These are phyloP conservation scores for Phytophthora hibernalis DNA, from an alignment of 352 stramenopile species.

Conservation along the genomic window DNA sequence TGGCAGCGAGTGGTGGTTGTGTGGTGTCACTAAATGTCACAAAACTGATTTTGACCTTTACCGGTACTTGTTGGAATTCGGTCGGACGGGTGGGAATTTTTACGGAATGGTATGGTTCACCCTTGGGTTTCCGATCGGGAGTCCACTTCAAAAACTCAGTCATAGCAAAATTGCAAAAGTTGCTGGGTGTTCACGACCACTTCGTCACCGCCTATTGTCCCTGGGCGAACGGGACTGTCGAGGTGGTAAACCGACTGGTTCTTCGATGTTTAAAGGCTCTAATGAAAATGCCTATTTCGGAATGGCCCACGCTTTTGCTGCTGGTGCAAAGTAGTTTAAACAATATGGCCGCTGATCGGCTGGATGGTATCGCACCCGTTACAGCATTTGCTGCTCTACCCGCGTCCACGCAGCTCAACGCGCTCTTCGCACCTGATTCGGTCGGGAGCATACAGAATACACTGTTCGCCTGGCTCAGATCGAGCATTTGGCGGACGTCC, in stretches of 20 bases:
- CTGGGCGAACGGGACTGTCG: not conserved
- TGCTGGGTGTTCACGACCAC: not conserved
- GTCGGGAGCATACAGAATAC: too few species aligned
- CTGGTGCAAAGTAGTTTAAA: not conserved
- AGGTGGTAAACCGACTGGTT: not conserved
- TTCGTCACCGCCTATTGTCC: not conserved
- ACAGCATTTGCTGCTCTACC: not conserved
- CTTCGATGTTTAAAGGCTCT: not conserved
- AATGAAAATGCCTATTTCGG: not conserved
- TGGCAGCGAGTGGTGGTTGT: too few species aligned
- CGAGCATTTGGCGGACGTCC: too few species aligned
- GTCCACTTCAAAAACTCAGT: conserved; percentile 44
- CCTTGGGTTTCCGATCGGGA: conserved; percentile 35
- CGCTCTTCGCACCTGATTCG: too few species aligned
- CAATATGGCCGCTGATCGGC: not conserved
- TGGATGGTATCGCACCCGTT: not conserved
- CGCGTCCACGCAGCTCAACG: too few species aligned
- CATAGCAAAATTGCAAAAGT: conserved; percentile 23
- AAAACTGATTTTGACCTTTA: too few species aligned
- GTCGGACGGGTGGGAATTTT: too few species aligned
- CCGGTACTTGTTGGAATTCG: too few species aligned
- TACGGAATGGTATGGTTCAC: not conserved
- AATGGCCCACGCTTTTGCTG: not conserved
- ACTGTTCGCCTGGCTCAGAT: too few species aligned
- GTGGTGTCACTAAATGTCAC: too few species aligned